A percentile compares a stretch with the other conserved stretches of the same genome.
phyloP scores from a whole-genome alignment of 768 basidiomycete species.

The Lenzites betulinus region DNA sequence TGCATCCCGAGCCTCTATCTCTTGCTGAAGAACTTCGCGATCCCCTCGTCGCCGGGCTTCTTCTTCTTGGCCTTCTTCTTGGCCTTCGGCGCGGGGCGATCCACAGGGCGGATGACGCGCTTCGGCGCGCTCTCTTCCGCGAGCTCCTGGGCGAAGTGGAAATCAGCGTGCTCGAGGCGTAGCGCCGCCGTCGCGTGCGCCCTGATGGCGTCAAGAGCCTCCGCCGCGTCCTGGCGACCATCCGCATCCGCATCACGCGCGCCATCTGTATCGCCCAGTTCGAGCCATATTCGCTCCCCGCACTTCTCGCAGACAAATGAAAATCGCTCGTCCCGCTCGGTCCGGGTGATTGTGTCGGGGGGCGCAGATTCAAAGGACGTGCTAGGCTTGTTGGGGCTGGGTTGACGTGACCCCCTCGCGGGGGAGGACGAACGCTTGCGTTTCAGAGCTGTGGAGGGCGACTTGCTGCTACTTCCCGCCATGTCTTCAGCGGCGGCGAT shows the following conservation, averaged over 20 bases:
- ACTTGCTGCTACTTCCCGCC: neutral
- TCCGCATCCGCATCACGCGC: conserved; percentile 25
- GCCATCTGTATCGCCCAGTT: conserved; percentile 27
- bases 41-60: conserved; percentile 36
- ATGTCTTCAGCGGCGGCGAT: neutral
- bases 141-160: conserved; percentile 83
- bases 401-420: neutral
- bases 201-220: conserved; percentile 29
- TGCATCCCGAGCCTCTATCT: conserved; percentile 28
- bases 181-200: conserved; percentile 43
- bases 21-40: conserved; percentile 50
- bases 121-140: conserved; percentile 32
- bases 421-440: conserved; percentile 4
- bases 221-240: conserved; percentile 31
- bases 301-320: conserved; percentile 66
- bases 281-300: conserved; percentile 42
- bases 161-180: conserved; percentile 81
- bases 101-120: conserved; percentile 26
- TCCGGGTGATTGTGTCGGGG: neutral
- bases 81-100: conserved; percentile 21
- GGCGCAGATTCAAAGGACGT: neutral
- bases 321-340: conserved; percentile 12
- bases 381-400: neutral
- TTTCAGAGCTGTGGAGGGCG: conserved; percentile 3
- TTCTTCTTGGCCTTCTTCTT: conserved; percentile 33